These are phyloP conservation scores for Flaveria floridana DNA, from an alignment of 140 eudicot species.

Conservation along the genomic window DNA sequence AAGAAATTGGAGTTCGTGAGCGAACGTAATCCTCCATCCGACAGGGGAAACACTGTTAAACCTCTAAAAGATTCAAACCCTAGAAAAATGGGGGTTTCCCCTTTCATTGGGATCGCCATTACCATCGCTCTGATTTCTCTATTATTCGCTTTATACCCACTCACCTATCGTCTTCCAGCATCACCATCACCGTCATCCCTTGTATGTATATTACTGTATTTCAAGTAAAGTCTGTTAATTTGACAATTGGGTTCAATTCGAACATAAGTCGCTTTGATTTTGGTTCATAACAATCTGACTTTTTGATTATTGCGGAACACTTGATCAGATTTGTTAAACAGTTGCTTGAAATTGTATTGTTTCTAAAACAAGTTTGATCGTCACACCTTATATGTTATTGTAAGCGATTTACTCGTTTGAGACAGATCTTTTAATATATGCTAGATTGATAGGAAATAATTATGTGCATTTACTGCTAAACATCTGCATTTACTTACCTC, in stretches of 20 bases:
- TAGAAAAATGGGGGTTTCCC: conserved; percentile 47
- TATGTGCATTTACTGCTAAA: not conserved
- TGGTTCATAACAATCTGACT: not conserved
- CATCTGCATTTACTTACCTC: not conserved
- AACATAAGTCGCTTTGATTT: not conserved
- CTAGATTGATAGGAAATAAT: not conserved
- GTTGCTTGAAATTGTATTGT: no score
- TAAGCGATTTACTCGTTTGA: not conserved
- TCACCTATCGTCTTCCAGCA: conserved; percentile 29
- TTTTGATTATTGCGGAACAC: not conserved
- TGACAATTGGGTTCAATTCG: not conserved
- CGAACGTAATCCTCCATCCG: not conserved
- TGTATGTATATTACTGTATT: conserved; percentile 21
- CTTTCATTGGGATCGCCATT: conserved; percentile 55
- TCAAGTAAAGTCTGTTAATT: not conserved
- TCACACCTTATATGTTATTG: no score
- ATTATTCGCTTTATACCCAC: conserved; percentile 44
- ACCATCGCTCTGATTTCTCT: conserved; percentile 55
- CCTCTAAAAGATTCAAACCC: conserved; percentile 12
- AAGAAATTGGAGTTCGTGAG: conserved; percentile 11
- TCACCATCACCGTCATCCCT: conserved; percentile 32
- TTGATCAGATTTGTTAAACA: no score
- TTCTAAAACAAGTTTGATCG: no score
- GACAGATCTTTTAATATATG: not conserved
- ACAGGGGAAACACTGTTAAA: not conserved